These are phyloP conservation scores for Fusarium temperatum DNA, from an alignment of 2,329 filamentous ascomycete species.

Conservation along the genomic window DNA sequence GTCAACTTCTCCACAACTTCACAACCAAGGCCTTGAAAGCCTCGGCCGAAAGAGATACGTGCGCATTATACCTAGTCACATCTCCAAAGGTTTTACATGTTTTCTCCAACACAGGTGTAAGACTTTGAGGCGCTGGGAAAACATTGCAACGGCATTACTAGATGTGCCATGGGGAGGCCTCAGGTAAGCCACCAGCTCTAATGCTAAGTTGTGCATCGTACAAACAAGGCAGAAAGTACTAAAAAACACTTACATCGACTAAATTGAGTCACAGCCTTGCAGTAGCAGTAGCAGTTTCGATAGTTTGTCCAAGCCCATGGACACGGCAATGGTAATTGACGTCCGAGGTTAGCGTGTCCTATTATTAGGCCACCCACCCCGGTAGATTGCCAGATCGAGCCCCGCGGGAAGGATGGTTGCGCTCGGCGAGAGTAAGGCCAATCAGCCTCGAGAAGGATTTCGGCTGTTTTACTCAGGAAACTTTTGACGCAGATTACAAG, in stretches of 20 bases:
- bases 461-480: constrained; percentile 15
- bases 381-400: constrained; percentile 24
- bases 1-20: constrained; percentile 9
- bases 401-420: constrained; percentile 14
- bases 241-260: constrained; percentile 10
- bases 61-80: neutral
- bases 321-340: constrained; percentile 3
- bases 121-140: neutral
- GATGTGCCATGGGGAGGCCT: constrained; percentile 31
- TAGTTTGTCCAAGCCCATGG: constrained; percentile 17
- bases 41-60: neutral
- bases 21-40: neutral
- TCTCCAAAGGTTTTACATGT: neutral
- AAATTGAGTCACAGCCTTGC: constrained; percentile 32
- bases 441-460: constrained; percentile 13
- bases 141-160: neutral
- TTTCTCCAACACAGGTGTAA: neutral
- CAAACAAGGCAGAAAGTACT: constrained; percentile 35
- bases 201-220: neutral
- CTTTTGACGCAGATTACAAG: constrained; percentile 23
- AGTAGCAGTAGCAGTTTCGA: constrained; percentile 22
- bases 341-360: constrained; percentile 19
- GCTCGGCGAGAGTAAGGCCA: constrained; percentile 14
- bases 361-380: constrained; percentile 32
- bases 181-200: constrained; percentile 12